Percentiles rank a stretch among this genome's conserved stretches.
These are phyloP conservation scores for Isatis lusitanica DNA, from an alignment of 441 rosid genomes.

Conservation along the genomic window DNA sequence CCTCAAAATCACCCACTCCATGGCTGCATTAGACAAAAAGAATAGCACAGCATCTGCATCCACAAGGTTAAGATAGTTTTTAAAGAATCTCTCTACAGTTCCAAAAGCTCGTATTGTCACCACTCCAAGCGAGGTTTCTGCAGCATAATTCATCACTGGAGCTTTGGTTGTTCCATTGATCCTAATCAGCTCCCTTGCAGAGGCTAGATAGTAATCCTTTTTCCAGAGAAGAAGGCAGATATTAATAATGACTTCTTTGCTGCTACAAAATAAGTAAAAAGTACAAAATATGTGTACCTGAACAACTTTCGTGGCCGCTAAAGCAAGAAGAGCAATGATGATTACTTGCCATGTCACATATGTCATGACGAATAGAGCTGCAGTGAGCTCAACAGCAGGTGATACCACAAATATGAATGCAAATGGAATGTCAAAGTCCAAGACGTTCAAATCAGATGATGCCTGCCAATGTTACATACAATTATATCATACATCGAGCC, in stretches of 20 bases:
- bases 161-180: slow-evolving; percentile 93
- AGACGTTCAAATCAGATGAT: slow-evolving; percentile 76
- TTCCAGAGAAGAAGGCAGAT: neutral
- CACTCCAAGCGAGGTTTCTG: slow-evolving; percentile 82
- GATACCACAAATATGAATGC: slow-evolving; percentile 48
- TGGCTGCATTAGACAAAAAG: slow-evolving; percentile 67
- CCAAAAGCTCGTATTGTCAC: slow-evolving; percentile 84
- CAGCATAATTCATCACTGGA: slow-evolving; percentile 78
- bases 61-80: slow-evolving; percentile 56
- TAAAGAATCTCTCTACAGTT: slow-evolving; percentile 60
- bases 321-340: slow-evolving; percentile 57
- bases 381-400: slow-evolving; percentile 50
- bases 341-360: slow-evolving; percentile 94
- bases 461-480: slow-evolving; percentile 50
- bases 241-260: neutral
- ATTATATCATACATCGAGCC: neutral
- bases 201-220: slow-evolving; percentile 70
- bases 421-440: slow-evolving; percentile 81
- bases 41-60: slow-evolving; percentile 74
- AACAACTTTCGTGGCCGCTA: slow-evolving; percentile 58
- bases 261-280: slow-evolving; percentile 7
- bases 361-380: slow-evolving; percentile 61
- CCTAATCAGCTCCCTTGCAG: slow-evolving; percentile 79
- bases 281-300: slow-evolving; percentile 53
- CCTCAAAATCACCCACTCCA: slow-evolving; percentile 81